Base-by-base conservation (phyloP, 2,329 filamentous ascomycete genomes). In the Penicillium sp. region DNA sequence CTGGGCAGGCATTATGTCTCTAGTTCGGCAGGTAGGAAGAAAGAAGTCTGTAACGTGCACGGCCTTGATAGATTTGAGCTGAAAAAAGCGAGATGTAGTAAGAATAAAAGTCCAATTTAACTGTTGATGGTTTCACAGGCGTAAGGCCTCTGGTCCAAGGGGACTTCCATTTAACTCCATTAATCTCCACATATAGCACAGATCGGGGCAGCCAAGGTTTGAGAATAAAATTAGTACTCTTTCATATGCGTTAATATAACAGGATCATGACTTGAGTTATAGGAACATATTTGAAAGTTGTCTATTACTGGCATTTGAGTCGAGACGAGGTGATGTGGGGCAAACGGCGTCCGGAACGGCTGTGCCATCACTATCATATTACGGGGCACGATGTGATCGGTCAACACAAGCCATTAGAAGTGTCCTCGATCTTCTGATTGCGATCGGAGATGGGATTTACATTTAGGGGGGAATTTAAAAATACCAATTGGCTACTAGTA, bases 1-100 rank as follows among this genome's bases (percentile, higher is more conserved):
- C 18, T 53, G 55, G 33, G 35, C 28, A 18, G 49, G 41, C 53
- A 55, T 52, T 8, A 10, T 44, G 22, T 36, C 13, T 36, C 28
- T 13, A 28, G 22, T 35, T 38, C 10, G 13, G 18, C 24, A 24
- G 36, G 24, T 9, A 6, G 4, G 4, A 33, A 33, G 5, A 6
- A 6, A n/a, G 30, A n/a, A 33, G 4, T n/a, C 14, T 33, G 5
- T 4, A n/a, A 33, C 13, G 1, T n/a, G 30, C 4, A 13, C 11
- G 13, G 28, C 2, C 13, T 30, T 33, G 30, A 31, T 33, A 10
- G n/a, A 16, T 5, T 35, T 16, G 14, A 8, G n/a, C 18, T 16
- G n/a, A 9, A 8, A 35, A 16, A n/a, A 35, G 31, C 13, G 31
- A 35, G 31, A 16, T 35, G 11, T 10, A 8, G n/a, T 6, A 16